phyloP scores from a whole-genome alignment of 2,329 filamentous ascomycete species.

The Exserohilum turcica region DNA sequence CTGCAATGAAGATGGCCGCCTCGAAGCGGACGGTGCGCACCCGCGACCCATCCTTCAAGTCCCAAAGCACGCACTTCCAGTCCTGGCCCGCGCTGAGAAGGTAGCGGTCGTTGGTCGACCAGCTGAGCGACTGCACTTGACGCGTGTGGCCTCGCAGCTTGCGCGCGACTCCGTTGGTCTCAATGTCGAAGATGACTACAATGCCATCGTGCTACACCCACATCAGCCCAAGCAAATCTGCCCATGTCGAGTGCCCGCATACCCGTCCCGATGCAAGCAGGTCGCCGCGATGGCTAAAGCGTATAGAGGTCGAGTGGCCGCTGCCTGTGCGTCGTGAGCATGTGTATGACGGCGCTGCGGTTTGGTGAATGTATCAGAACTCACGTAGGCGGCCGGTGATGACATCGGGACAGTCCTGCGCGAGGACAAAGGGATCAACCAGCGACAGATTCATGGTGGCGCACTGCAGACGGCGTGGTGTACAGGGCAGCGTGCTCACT shows the following conservation, averaged over 20 bases:
- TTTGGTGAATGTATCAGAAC: slow-evolving; percentile 63
- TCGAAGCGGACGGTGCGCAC: slow-evolving; percentile 88
- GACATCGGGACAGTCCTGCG: slow-evolving; percentile 86
- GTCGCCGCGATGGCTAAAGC: slow-evolving; percentile 94
- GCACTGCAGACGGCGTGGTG: slow-evolving; percentile 17
- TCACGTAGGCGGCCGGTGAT: slow-evolving; percentile 84
- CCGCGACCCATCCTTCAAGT: slow-evolving; percentile 73
- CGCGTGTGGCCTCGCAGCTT: slow-evolving; percentile 92
- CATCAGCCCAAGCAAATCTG: slow-evolving; percentile 26
- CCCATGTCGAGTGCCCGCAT: slow-evolving; percentile 26
- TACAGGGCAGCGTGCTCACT: slow-evolving; percentile 20
- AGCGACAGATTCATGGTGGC: slow-evolving; percentile 71
- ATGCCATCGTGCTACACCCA: slow-evolving; percentile 73
- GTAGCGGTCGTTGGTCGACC: slow-evolving; percentile 90
- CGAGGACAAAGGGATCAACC: slow-evolving; percentile 72
- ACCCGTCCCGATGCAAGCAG: slow-evolving; percentile 92
- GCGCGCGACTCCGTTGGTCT: slow-evolving; percentile 94
- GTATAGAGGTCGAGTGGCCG: slow-evolving; percentile 69
- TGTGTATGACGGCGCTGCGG: slow-evolving; percentile 42
- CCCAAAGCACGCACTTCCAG: slow-evolving; percentile 97
- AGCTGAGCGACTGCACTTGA: slow-evolving; percentile 92
- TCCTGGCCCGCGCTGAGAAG: slow-evolving; percentile 91
- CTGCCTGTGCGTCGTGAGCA: slow-evolving; percentile 52
- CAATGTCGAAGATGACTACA: slow-evolving; percentile 94
- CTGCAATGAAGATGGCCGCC: slow-evolving; percentile 92